A percentile compares a stretch with the other conserved stretches of the same genome.
phyloP scores from a whole-genome alignment of 768 basidiomycete genomes.

The Amanita thiersii region DNA sequence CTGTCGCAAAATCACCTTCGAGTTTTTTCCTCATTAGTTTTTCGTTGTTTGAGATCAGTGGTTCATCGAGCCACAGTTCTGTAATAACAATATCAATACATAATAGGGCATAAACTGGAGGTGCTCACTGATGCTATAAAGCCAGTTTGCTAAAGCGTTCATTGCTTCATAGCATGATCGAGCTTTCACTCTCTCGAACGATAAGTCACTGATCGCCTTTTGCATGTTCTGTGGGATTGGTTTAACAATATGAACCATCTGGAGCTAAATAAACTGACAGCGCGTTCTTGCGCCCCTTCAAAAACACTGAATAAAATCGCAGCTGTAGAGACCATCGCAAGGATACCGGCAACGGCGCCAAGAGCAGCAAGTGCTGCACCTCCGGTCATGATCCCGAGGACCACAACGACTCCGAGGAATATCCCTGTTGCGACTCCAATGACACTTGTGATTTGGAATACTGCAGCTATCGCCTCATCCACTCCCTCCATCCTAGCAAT shows the following conservation, averaged over 20 bases:
- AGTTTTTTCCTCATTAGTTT: neutral
- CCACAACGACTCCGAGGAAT: too few species aligned
- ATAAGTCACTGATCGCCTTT: neutral
- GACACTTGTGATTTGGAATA: too few species aligned
- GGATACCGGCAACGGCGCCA: too few species aligned
- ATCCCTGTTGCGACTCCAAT: too few species aligned
- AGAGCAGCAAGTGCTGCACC: too few species aligned
- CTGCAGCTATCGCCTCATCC: too few species aligned
- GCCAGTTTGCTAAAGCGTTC: neutral
- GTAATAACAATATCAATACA: neutral
- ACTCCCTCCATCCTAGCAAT: too few species aligned
- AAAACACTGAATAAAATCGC: too few species aligned
- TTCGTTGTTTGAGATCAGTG: neutral
- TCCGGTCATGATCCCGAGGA: too few species aligned
- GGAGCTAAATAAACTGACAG: neutral
- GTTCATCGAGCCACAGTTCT: neutral
- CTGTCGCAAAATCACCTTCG: neutral
- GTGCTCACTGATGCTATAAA: neutral
- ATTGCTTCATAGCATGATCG: neutral
- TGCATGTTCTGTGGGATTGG: neutral
- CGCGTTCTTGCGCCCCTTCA: too few species aligned
- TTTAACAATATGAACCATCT: neutral
- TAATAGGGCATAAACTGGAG: too few species aligned
- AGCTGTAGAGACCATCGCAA: too few species aligned
- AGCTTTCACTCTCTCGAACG: neutral